Evolutionary conservation across 1,284 basidiomycete genomes (phyloP).

Genomic region (Amylostereum areolatum): DNA sequence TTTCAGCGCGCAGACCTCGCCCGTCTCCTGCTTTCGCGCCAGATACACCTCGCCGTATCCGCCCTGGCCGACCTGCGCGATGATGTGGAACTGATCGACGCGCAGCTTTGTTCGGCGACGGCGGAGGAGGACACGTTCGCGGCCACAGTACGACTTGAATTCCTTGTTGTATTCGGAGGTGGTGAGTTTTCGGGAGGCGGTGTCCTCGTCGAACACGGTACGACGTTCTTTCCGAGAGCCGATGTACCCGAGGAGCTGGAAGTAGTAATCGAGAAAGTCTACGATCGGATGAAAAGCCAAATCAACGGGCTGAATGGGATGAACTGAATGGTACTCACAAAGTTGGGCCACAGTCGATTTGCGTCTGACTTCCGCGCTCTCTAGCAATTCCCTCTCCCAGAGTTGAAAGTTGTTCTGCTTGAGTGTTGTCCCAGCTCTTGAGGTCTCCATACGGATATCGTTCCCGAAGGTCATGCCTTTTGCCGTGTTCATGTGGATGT

Average conservation of each 20-base stretch:
- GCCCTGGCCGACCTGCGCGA: slow-evolving; percentile 94
- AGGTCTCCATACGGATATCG: slow-evolving; percentile 68
- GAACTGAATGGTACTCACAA: slow-evolving; percentile 51
- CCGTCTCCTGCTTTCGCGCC: slow-evolving; percentile 86
- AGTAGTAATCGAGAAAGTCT: slow-evolving; percentile 96
- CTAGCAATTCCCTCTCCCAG: slow-evolving; percentile 83
- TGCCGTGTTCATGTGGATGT: slow-evolving; percentile 65
- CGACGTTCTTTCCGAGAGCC: slow-evolving; percentile 79
- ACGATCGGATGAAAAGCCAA: neutral
- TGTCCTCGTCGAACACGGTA: slow-evolving; percentile 79
- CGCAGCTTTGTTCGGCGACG: slow-evolving; percentile 82
- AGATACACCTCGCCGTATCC: slow-evolving; percentile 96
- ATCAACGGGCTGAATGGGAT: neutral
- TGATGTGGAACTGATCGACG: slow-evolving; percentile 91
- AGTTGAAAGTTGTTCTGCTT: slow-evolving; percentile 53
- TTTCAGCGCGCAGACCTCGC: slow-evolving; percentile 93
- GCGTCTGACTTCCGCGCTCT: slow-evolving; percentile 80
- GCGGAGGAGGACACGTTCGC: slow-evolving; percentile 87
- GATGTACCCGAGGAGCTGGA: slow-evolving; percentile 86
- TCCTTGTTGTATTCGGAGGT: slow-evolving; percentile 68
- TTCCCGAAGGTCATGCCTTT: slow-evolving; percentile 41
- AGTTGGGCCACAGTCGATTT: slow-evolving; percentile 95
- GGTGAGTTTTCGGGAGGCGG: slow-evolving; percentile 58
- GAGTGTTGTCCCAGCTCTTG: slow-evolving; percentile 46
- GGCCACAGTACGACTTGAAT: slow-evolving; percentile 85